Conservation (phyloP, 345 rosid species). For the Acer campestre region DNA sequence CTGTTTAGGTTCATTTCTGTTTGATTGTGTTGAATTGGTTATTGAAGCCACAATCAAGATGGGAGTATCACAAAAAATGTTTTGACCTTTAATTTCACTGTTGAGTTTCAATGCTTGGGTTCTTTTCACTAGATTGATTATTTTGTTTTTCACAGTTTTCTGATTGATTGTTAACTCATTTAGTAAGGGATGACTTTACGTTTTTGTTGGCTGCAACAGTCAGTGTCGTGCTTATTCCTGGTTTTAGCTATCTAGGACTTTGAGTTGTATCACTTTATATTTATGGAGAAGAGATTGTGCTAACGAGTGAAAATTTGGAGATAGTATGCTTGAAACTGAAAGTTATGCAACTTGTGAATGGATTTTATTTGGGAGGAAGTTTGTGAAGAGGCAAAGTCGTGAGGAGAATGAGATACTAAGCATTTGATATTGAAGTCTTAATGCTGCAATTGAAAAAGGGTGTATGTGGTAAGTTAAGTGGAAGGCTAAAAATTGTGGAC, state of each 20-base stretch:
- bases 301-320: background rate
- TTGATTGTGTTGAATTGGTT: background rate
- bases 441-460: background rate
- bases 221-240: background rate
- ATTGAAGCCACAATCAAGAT: background rate
- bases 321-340: too few species aligned
- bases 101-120: background rate
- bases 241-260: background rate
- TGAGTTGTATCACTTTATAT: background rate
- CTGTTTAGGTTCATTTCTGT: background rate
- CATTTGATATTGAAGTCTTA: background rate
- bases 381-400: background rate
- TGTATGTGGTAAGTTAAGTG: background rate
- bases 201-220: background rate
- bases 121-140: background rate
- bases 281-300: background rate
- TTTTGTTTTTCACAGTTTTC: background rate
- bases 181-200: background rate
- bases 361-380: background rate
- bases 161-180: background rate
- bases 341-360: background rate
- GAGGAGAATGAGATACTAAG: background rate
- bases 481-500: background rate
- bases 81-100: background rate
- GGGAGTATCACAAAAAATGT: background rate